A percentile compares a stretch with the other conserved stretches of the same genome.
Conservation (phyloP, 805 yeast genomes). For the Diddensiella santjacobensis region DNA sequence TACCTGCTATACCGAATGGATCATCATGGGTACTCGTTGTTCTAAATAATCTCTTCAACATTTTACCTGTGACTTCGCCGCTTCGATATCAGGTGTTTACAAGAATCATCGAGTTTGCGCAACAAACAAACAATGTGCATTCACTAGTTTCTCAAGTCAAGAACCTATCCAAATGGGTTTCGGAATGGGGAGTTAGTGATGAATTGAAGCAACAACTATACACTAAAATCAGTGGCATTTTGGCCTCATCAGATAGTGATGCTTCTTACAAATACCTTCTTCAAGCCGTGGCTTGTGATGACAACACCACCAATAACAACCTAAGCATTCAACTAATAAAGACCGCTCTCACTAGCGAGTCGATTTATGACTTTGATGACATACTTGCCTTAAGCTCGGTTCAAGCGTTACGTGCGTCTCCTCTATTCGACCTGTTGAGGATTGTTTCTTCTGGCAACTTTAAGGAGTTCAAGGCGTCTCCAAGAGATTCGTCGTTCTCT, state of each 20-base stretch:
- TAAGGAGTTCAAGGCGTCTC: conserved; percentile 18
- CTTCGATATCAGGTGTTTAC: conserved; percentile 32
- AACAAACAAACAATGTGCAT: conserved; percentile 30
- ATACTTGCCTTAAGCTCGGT: conserved; percentile 32
- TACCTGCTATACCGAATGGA: conserved; percentile 26
- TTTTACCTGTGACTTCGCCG: conserved; percentile 30
- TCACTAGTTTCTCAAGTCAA: conserved; percentile 37
- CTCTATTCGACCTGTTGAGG: conserved; percentile 26
- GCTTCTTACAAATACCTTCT: conserved; percentile 11
- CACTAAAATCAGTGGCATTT: conserved; percentile 25
- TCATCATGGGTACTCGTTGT: conserved; percentile 33
- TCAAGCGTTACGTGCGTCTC: conserved; percentile 24
- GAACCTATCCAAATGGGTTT: conserved; percentile 37
- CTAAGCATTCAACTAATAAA: conserved; percentile 27
- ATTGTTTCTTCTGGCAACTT: conserved; percentile 33
- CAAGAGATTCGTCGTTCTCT: conserved; percentile 12
- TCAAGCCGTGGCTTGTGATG: conserved; percentile 17
- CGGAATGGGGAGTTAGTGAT: conserved; percentile 32
- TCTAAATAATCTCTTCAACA: conserved; percentile 39
- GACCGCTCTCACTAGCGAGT: conserved; percentile 25
- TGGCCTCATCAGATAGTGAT: conserved; percentile 19
- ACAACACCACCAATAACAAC: conserved; percentile 16
- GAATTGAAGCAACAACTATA: conserved; percentile 28
- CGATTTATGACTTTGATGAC: conserved; percentile 30
- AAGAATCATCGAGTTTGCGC: conserved; percentile 34